phyloP scores from a whole-genome alignment of 345 rosid genomes.

The Angophora floribunda region DNA sequence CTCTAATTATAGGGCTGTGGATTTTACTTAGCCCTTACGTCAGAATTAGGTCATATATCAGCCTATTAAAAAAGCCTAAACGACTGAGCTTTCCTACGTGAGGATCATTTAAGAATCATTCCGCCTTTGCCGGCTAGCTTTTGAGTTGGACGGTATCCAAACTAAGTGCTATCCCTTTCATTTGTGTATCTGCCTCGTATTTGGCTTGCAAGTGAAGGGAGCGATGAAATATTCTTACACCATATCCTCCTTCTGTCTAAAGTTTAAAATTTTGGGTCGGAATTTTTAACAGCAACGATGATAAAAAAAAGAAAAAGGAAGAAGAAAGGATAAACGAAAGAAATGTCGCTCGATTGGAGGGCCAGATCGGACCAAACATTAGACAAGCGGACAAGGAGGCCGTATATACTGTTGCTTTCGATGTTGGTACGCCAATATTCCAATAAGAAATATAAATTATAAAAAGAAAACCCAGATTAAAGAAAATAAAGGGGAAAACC shows the following conservation, averaged over 20 bases:
- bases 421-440: not conserved
- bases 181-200: not conserved
- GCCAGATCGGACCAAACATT: not conserved
- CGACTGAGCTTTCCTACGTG: not conserved
- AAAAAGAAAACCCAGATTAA: not conserved
- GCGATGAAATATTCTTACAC: not conserved
- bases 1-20: not conserved
- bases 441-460: not conserved
- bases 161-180: too few relatives aligned
- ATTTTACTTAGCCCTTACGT: not conserved
- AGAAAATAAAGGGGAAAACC: not conserved
- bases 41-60: not conserved
- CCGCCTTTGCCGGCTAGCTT: not conserved
- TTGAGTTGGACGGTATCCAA: not conserved
- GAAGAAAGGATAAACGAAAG: not conserved
- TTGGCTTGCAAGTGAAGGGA: rapidly evolving
- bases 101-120: not conserved
- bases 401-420: not conserved
- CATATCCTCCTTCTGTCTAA: too few relatives aligned
- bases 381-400: not conserved
- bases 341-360: not conserved
- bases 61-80: not conserved
- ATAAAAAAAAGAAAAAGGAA: too few relatives aligned
- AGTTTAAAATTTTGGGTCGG: too few relatives aligned
- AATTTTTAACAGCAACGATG: too few relatives aligned